Evolutionary conservation across 2,329 filamentous ascomycete species (phyloP), one percentile per base, ranked within the genome.

Genomic region (Cercospora janseana): DNA sequence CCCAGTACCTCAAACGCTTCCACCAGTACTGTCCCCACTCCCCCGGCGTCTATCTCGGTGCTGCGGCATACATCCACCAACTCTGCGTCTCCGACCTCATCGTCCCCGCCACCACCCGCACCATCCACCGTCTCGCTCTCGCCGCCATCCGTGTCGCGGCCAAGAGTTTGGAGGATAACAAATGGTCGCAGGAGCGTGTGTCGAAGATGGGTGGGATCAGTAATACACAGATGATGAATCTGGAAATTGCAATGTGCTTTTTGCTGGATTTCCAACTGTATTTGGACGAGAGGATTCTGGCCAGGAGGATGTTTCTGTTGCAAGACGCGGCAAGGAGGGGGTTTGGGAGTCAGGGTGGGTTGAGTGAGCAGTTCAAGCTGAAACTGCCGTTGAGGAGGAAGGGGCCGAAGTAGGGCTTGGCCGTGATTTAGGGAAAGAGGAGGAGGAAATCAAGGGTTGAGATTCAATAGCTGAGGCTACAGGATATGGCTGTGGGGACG

Each of bases 11-110:
- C 18, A 76, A 84, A 62, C 87, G 92, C 12, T 81, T 97, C 51
- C 91, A 97, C 71, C 82, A 82, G 51, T 96, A 87, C 72, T 97
- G 92, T 64, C 91, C 93, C 3, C 90, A 95, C 81, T 94, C 88
- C 55, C 90, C 91, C 0, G 92, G 86, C 18, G 92, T 97, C 7
- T 96, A 95, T 71, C 82, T 98, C 20, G 89, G 92, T 1, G 86
- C 91, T 4, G 90, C 87, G 38, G 77, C 87, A 6, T 97, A 95
- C 72, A 92, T 96, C 58, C 85, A 92, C 65, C 83, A 86, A 18
- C 77, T 97, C 32, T 87, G 86, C 0, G 82, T 92, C 9, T 78
- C 85, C 35, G 88, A 77, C 45, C 81, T 81, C 58, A 80, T 86
- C 18, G 85, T 97, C 16, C 83, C 85, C 1, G 86, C 95, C 6